Evolutionary conservation across 1,284 basidiomycete species (phyloP).

Genomic region (Ustilago esculenta): DNA sequence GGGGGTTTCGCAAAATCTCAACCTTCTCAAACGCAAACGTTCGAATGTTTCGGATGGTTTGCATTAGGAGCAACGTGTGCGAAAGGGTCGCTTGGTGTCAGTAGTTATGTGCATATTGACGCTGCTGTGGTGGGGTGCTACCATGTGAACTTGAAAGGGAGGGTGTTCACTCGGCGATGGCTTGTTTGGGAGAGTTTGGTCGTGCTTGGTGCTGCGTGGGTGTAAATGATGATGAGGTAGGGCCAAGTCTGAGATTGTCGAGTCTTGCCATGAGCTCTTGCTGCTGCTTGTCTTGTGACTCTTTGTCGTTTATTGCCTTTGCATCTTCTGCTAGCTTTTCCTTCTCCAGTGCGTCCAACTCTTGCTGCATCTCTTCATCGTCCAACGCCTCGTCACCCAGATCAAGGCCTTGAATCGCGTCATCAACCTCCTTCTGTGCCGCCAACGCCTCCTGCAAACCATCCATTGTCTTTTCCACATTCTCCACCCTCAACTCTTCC

Average conservation of each 20-base stretch:
- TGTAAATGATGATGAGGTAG: not conserved
- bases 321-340: constrained; percentile 16
- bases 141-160: not conserved
- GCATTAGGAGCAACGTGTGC: no score
- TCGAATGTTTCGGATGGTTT: no score
- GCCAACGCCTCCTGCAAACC: constrained; percentile 82
- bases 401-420: constrained; percentile 72
- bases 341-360: constrained; percentile 7
- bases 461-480: constrained; percentile 85
- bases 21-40: no score
- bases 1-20: no score
- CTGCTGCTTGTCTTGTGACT: constrained; percentile 2
- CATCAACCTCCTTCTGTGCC: constrained; percentile 82
- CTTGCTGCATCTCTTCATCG: constrained; percentile 3
- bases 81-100: no score
- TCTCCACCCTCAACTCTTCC: constrained; percentile 79
- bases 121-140: no score
- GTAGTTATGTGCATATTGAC: no score
- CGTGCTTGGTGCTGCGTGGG: not conserved
- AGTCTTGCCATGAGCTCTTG: constrained; percentile 10
- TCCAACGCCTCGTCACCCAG: constrained; percentile 65
- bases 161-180: not conserved
- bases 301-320: constrained; percentile 15
- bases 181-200: not conserved
- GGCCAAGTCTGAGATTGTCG: constrained; percentile 7